Evolutionary conservation across 78 protist genomes (phyloP), one percentile per base, ranked within the genome.

Genomic region (Cyanophora paradoxa): DNA sequence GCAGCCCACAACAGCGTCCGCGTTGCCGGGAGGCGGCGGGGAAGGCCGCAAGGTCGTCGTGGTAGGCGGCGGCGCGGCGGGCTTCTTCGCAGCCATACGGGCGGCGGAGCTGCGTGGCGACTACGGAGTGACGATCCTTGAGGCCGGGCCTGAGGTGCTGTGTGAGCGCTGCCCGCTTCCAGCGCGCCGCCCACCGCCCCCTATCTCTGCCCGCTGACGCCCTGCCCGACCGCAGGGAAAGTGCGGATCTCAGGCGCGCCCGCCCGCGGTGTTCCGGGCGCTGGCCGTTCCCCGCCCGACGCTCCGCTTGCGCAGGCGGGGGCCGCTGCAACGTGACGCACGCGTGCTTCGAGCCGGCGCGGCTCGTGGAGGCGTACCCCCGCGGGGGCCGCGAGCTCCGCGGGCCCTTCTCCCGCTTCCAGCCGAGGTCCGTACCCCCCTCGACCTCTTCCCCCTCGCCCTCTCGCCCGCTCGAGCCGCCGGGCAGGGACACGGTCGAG

Each of bases 311-410:
- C n/a, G n/a, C n/a, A n/a, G n/a, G 76, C 36, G 76, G 76, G 26
- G 76, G 76, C 0, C 76, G 76, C 24, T 71, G 76, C 59, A 71
- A 71, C 65, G 76, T 71, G n/a, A 54, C 31, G 66, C 76, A 71
- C 46, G 76, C 75, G 62, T 17, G 63, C 63, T 30, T 30, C 30
- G 30, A 2, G 1, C 65, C 41, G 17, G 65, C 3, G 2, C 11
- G 5, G 26, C 40, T 58, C 65, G 42, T 1, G 62, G 37, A 56
- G 33, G 4, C 37, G 37, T 56, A 56, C 62, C 62, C 62, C 5
- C 62, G 62, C 28, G 62, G 62, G 13, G 30, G 37, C 13, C 11
- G 7, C 34, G n/a, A 56, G 62, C 62, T 56, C 30, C 3, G 0
- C 39, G 42, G 41, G 11, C 28, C 68, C 3, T 5, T 36, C 4